phyloP scores from a whole-genome alignment of 1,284 basidiomycete species.

The Ustilago bromivora region DNA sequence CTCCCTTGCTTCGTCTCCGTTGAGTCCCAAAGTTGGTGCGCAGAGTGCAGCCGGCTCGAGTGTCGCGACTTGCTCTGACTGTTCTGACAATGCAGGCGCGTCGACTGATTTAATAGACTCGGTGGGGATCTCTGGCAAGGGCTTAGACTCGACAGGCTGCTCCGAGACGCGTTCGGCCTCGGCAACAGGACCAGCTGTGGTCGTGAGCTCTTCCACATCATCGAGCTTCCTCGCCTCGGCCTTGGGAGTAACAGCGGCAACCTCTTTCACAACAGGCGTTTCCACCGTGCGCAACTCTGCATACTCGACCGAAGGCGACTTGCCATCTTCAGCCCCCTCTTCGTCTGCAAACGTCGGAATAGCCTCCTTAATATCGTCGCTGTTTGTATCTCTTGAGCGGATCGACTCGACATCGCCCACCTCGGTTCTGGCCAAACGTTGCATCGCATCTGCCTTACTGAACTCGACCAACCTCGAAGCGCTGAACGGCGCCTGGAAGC shows the following conservation, averaged over 20 bases:
- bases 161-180: background rate
- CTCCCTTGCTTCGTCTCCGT: slow-evolving; percentile 7
- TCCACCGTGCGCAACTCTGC: slow-evolving; percentile 7
- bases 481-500: slow-evolving; percentile 38
- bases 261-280: background rate
- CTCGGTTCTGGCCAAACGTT: slow-evolving; percentile 19
- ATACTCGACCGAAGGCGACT: slow-evolving; percentile 1
- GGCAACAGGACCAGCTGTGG: background rate
- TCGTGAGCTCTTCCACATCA: background rate
- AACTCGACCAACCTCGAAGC: slow-evolving; percentile 43
- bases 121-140: background rate
- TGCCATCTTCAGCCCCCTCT: background rate
- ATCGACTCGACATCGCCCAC: slow-evolving; percentile 20
- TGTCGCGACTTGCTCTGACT: background rate
- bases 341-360: background rate
- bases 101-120: background rate
- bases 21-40: background rate
- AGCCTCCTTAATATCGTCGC: slow-evolving; percentile 14
- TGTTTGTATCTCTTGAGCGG: slow-evolving; percentile 16
- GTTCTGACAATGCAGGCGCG: background rate
- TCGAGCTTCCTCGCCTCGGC: background rate
- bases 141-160: slow-evolving; percentile 4
- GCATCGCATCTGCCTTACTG: slow-evolving; percentile 18
- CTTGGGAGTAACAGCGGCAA: slow-evolving; percentile 2
- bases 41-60: background rate